A percentile compares a stretch with the other conserved stretches of the same genome.
Conservation (phyloP, 192 early-diverging fungal species). For the Backusella morwellensis region DNA sequence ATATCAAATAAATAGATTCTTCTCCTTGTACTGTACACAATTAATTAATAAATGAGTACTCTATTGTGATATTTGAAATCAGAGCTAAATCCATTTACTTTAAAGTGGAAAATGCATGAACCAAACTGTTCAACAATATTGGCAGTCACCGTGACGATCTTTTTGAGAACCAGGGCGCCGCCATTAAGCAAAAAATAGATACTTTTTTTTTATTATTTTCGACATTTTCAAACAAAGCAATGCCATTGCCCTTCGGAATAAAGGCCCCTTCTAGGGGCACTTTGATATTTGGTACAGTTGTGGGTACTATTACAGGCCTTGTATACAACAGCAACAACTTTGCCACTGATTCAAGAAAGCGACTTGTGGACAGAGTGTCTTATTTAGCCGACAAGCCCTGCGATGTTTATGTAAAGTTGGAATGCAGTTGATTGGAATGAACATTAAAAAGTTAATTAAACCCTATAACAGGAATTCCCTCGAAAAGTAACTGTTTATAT, state of each 20-base stretch:
- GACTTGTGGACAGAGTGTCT: constrained; percentile 24
- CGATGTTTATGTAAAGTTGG: constrained; percentile 33
- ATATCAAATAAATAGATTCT: not conserved
- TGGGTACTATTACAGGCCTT: constrained; percentile 28
- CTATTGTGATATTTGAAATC: no score
- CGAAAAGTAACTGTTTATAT: constrained; percentile 44
- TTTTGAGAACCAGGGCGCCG: not conserved
- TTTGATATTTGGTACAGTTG: constrained; percentile 32
- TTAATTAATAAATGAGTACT: not conserved
- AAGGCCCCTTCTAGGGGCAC: constrained; percentile 37
- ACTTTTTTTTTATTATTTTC: not conserved
- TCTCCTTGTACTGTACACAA: not conserved
- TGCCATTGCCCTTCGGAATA: constrained; percentile 32
- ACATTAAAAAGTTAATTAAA: not conserved
- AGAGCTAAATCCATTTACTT: no score
- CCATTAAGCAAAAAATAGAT: not conserved
- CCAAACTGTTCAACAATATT: not conserved
- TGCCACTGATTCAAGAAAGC: constrained; percentile 25
- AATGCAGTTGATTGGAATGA: not conserved
- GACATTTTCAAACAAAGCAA: not conserved
- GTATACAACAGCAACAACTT: constrained; percentile 35
- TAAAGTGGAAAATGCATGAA: no score
- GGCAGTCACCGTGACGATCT: not conserved
- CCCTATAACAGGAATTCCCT: constrained; percentile 15
- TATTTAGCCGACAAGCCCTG: constrained; percentile 39